A percentile compares a stretch with the other conserved stretches of the same genome.
Conservation (phyloP, 345 rosid species). For the Erysimum cheiranthoides region DNA sequence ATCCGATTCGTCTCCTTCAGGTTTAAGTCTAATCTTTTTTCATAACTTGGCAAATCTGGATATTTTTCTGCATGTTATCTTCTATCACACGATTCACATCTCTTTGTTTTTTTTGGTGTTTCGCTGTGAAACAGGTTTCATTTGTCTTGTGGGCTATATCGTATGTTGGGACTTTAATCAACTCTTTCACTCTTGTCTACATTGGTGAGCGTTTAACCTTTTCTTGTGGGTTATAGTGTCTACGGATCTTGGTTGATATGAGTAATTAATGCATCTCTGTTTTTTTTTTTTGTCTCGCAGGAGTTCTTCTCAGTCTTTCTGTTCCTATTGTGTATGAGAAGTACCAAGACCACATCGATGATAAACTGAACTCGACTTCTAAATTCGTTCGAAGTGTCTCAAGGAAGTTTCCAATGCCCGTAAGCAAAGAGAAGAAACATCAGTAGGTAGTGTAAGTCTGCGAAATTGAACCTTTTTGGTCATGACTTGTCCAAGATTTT, state of each 20-base stretch:
- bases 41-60: not conserved
- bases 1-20: slow-evolving; percentile 70
- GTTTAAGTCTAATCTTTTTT: slow-evolving; percentile 41
- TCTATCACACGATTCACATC: not conserved
- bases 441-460: slow-evolving; percentile 55
- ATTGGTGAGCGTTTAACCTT: slow-evolving; percentile 59
- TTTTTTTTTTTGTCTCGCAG: slow-evolving; percentile 47
- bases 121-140: slow-evolving; percentile 61
- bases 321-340: slow-evolving; percentile 75
- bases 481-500: slow-evolving; percentile 17
- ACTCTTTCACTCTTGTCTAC: slow-evolving; percentile 76
- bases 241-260: slow-evolving; percentile 1
- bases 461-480: slow-evolving; percentile 1
- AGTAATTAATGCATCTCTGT: slow-evolving; percentile 10
- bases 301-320: slow-evolving; percentile 70
- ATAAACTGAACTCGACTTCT: slow-evolving; percentile 56
- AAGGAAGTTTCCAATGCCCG: slow-evolving; percentile 58
- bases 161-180: slow-evolving; percentile 69
- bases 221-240: not conserved
- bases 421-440: slow-evolving; percentile 72
- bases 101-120: slow-evolving; percentile 7
- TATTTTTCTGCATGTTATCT: not conserved
- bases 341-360: slow-evolving; percentile 72
- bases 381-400: slow-evolving; percentile 53
- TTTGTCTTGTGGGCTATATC: slow-evolving; percentile 63